phyloP scores from a whole-genome alignment of 306 rosid genomes.

The Cicer arietinum region DNA sequence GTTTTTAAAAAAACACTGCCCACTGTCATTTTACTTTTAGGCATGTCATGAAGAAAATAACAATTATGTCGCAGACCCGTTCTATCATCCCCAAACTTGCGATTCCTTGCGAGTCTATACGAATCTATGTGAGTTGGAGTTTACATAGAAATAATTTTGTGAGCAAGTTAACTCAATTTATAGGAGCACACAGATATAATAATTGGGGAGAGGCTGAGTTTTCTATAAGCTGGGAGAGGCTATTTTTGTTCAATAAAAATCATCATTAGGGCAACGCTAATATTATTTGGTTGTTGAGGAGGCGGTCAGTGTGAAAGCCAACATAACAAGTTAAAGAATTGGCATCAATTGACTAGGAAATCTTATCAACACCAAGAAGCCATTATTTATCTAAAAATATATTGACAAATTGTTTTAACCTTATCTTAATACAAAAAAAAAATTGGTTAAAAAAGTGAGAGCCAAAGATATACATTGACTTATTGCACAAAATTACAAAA shows the following conservation, averaged over 20 bases:
- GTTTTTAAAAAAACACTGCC: background rate
- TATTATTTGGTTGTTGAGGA: slow-evolving; percentile 1
- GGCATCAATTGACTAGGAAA: background rate
- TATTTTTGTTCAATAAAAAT: slow-evolving; percentile 36
- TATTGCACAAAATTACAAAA: slow-evolving; percentile 25
- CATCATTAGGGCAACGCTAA: slow-evolving; percentile 7
- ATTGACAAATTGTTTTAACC: slow-evolving; percentile 15
- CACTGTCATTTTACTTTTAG: background rate
- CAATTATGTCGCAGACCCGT: background rate
- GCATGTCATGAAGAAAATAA: background rate
- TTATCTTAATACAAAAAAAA: slow-evolving; percentile 18
- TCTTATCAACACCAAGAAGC: background rate
- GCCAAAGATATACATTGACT: background rate
- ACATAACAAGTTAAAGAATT: slow-evolving; percentile 22
- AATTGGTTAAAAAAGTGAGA: background rate
- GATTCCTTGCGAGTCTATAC: background rate
- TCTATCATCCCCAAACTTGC: too few species aligned
- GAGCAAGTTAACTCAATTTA: background rate
- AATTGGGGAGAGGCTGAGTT: background rate
- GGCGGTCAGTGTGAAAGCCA: slow-evolving; percentile 28
- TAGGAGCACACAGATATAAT: background rate
- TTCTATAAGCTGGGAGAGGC: background rate
- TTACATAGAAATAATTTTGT: background rate
- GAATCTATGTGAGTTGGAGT: background rate
- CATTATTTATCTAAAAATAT: slow-evolving; percentile 16